Percentiles rank a stretch among this genome's conserved stretches.
These are phyloP conservation scores for Leptographium galeiforme DNA, from an alignment of 2,329 filamentous ascomycete species.

Conservation along the genomic window DNA sequence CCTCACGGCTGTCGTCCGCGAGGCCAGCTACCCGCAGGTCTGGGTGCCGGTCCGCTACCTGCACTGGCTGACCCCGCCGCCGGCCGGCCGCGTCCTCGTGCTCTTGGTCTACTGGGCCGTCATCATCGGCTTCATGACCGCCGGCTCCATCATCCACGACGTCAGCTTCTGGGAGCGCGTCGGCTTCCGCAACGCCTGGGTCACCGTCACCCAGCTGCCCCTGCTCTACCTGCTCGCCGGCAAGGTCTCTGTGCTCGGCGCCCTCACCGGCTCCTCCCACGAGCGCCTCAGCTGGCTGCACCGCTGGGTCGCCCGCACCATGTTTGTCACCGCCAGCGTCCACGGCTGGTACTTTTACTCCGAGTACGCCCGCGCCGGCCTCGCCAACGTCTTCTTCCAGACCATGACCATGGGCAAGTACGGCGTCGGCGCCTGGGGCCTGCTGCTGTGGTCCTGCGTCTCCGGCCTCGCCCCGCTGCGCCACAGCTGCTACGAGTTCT, in stretches of 20 bases:
- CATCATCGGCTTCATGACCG: slow-evolving; percentile 42
- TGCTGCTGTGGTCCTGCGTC: slow-evolving; percentile 52
- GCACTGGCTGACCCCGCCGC: slow-evolving; percentile 44
- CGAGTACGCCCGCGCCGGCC: slow-evolving; percentile 47
- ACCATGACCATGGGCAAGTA: slow-evolving; percentile 54
- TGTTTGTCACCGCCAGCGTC: slow-evolving; percentile 54
- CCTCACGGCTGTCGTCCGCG: slow-evolving; percentile 40
- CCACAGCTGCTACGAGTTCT: slow-evolving; percentile 54
- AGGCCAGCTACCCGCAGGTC: slow-evolving; percentile 41
- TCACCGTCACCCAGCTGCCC: slow-evolving; percentile 50
- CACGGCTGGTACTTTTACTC: slow-evolving; percentile 58
- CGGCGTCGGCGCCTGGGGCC: slow-evolving; percentile 52
- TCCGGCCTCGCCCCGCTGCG: slow-evolving; percentile 51
- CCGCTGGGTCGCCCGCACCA: slow-evolving; percentile 56
- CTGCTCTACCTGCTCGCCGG: slow-evolving; percentile 49
- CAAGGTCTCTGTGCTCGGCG: slow-evolving; percentile 45
- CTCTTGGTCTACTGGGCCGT: slow-evolving; percentile 45
- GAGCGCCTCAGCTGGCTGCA: slow-evolving; percentile 63
- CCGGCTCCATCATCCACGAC: slow-evolving; percentile 34
- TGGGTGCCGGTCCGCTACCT: slow-evolving; percentile 31
- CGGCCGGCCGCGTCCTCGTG: slow-evolving; percentile 40
- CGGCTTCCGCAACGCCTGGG: slow-evolving; percentile 55
- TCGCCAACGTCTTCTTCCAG: slow-evolving; percentile 42
- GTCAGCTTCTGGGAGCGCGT: slow-evolving; percentile 50
- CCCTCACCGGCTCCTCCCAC: slow-evolving; percentile 49